Evolutionary conservation across 345 rosid genomes (phyloP).

Genomic region (Heritiera littoralis): DNA sequence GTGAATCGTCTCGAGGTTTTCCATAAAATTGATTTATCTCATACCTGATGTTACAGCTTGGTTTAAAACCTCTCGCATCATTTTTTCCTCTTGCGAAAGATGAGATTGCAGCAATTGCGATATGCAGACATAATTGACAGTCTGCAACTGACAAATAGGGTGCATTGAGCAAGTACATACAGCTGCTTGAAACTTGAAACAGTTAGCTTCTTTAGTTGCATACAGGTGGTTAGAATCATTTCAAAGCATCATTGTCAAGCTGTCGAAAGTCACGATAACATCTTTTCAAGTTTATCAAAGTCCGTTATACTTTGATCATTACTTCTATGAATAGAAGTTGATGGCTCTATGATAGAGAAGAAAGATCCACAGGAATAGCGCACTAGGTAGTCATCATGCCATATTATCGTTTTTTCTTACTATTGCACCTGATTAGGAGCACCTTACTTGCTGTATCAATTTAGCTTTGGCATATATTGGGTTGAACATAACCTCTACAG

Average conservation of each 20-base stretch:
- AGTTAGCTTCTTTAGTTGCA: neutral
- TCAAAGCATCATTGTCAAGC: neutral
- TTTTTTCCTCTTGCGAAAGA: neutral
- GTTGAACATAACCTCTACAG: neutral
- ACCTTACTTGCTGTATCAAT: neutral
- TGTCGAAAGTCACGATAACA: neutral
- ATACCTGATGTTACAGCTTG: constrained; percentile 4
- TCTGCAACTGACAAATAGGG: neutral
- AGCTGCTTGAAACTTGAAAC: too few species aligned
- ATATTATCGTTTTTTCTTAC: neutral
- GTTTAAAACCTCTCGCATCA: neutral
- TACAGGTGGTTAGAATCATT: neutral
- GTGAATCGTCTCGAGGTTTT: neutral
- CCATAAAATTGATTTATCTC: neutral
- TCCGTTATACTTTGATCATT: neutral
- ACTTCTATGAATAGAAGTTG: neutral
- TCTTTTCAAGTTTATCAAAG: neutral
- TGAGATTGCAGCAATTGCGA: neutral
- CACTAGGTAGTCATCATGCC: neutral
- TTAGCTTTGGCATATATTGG: neutral
- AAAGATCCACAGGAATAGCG: neutral
- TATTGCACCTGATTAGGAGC: neutral
- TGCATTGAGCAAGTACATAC: constrained; percentile 10
- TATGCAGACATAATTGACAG: neutral
- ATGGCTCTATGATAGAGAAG: neutral